Conservation (phyloP, 2,329 filamentous ascomycete species). For the Penicillium sp. region DNA sequence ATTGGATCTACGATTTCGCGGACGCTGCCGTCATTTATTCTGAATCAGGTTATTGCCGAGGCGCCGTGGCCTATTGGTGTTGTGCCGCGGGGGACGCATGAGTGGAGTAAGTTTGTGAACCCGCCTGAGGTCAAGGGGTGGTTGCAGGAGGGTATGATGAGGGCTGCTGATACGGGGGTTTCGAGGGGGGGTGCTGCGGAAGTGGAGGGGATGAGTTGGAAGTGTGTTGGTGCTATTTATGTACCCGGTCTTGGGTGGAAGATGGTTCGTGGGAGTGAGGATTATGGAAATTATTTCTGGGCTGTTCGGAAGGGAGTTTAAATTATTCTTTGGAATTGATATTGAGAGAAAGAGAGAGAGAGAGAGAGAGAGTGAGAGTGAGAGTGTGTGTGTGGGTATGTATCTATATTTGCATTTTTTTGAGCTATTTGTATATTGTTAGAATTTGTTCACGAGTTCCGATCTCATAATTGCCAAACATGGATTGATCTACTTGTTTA, state of each 20-base stretch:
- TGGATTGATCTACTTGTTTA: background rate
- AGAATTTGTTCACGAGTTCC: background rate
- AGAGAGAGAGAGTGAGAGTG: too few relatives aligned
- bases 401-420: constrained; percentile 2
- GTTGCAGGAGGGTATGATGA: constrained; percentile 45
- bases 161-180: constrained; percentile 47
- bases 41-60: constrained; percentile 90
- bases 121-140: constrained; percentile 62
- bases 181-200: constrained; percentile 25
- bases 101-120: constrained; percentile 96
- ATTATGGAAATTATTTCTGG: constrained; percentile 94
- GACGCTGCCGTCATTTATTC: constrained; percentile 84
- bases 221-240: constrained; percentile 79
- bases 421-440: background rate
- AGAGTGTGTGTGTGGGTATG: background rate
- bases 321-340: background rate
- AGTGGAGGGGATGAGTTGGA: constrained; percentile 54
- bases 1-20: constrained; percentile 89
- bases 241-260: constrained; percentile 89
- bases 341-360: too few relatives aligned
- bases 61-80: constrained; percentile 68
- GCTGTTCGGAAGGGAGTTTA: constrained; percentile 63
- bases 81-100: constrained; percentile 89
- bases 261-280: constrained; percentile 75
- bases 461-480: background rate